Conservation (phyloP, 2,329 filamentous ascomycete genomes). For the Aureobasidium sp. region DNA sequence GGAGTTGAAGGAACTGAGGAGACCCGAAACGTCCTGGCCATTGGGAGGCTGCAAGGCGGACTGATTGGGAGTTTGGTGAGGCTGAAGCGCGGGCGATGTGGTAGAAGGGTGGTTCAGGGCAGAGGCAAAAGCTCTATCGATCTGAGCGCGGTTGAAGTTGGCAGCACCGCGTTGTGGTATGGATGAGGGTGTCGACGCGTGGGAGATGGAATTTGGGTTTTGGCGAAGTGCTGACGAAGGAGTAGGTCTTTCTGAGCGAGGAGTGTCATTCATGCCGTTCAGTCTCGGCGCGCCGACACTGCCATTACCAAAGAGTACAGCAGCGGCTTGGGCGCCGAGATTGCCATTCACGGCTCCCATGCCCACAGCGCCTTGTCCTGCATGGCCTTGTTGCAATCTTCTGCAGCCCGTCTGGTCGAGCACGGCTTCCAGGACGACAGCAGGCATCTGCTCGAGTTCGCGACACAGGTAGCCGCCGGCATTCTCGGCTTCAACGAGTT, state of each 20-base stretch:
- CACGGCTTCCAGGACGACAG: neutral
- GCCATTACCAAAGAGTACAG: neutral
- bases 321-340: neutral
- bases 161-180: neutral
- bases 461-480: neutral
- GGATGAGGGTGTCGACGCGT: neutral
- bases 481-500: neutral
- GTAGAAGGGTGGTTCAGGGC: neutral
- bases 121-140: neutral
- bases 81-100: neutral
- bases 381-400: neutral
- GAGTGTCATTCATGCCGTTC: neutral
- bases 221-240: neutral
- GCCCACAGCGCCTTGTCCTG: neutral
- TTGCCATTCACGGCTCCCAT: neutral
- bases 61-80: neutral
- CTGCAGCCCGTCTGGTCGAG: neutral
- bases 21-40: neutral
- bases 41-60: neutral
- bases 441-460: constrained; percentile 2
- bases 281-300: neutral
- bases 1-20: neutral
- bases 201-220: neutral
- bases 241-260: neutral
- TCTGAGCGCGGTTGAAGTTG: neutral